Evolutionary conservation across 2,329 filamentous ascomycete species (phyloP), one percentile per base, ranked within the genome.

Genomic region (Daldinia eschscholtzii): DNA sequence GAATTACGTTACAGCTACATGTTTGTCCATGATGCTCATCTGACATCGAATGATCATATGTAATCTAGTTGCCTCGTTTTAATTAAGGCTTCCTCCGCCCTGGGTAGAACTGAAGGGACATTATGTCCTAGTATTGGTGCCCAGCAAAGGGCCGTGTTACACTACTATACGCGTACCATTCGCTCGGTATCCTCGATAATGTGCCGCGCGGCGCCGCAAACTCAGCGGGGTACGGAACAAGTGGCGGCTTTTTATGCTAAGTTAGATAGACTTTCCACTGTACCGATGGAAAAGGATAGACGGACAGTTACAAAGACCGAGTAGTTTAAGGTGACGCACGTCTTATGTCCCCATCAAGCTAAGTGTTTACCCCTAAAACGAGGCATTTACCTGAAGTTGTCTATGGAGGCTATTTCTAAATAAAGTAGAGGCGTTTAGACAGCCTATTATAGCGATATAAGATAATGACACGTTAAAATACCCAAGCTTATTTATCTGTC

Each of bases 41-140:
- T 35, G 41, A 53, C 37, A 55, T 67, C 67, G 64, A 67, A 67
- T 65, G 64, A 70, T 62, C 26, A 15, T 63, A 55, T 50, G 42
- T 48, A 18, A 20, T 60, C 18, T 48, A 26, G 57, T 64, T 64
- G 67, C 59, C 67, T 67, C 20, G 50, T 67, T 67, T 61, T 52
- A 15, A 41, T 44, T 33, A 30, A n/a, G 10, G 6, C 44, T 46
- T 44, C 53, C 15, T 58, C 33, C 13, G n/a, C 13, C 50, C 15
- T 42, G 15, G 30, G 6, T 30, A 28, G 18, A 30, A 35, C 1
- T 52, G 20, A 30, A n/a, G 9, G 37, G 57, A 30, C 12, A 23
- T 33, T 41, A n/a, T 18, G 13, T 48, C 48, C 35, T 42, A 41
- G 48, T 18, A 41, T 44, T 20, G 23, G 28, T 52, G 56, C n/a